Conservation (phyloP, 2,329 filamentous ascomycete species). For the Parafenestella ontariensis region DNA sequence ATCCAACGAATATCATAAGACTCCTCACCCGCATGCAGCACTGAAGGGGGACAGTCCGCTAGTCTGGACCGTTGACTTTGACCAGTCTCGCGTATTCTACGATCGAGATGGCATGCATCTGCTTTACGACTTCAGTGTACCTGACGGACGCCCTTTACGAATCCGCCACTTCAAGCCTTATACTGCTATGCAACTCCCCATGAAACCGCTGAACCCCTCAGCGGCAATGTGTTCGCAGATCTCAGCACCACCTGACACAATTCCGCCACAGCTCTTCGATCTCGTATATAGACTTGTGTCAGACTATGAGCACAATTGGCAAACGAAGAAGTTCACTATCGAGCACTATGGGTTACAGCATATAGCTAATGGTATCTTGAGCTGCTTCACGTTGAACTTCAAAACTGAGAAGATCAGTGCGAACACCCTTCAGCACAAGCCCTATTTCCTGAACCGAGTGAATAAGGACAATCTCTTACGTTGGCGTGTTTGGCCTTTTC, state of each 20-base stretch:
- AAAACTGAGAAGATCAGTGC: background rate
- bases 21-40: background rate
- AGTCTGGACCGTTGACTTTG: slow-evolving; percentile 12
- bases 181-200: background rate
- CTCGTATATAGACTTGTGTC: slow-evolving; percentile 6
- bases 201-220: background rate
- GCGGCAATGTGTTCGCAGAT: background rate
- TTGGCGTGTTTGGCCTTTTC: slow-evolving; percentile 9
- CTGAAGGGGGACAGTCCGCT: background rate
- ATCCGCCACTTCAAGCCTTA: slow-evolving; percentile 1
- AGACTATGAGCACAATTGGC: slow-evolving; percentile 13
- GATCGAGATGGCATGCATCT: slow-evolving; percentile 6
- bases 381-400: slow-evolving; percentile 11
- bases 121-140: background rate
- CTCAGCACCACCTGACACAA: slow-evolving; percentile 1
- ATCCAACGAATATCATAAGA: background rate
- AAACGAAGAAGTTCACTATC: background rate
- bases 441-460: background rate
- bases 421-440: too few species aligned
- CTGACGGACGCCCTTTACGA: background rate
- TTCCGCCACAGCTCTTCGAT: slow-evolving; percentile 8
- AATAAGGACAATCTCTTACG: background rate
- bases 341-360: slow-evolving; percentile 1
- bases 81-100: slow-evolving; percentile 8
- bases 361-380: slow-evolving; percentile 4